A percentile compares a stretch with the other conserved stretches of the same genome.
phyloP scores from a whole-genome alignment of 2,329 filamentous ascomycete genomes.

The Thelonectria discophora region DNA sequence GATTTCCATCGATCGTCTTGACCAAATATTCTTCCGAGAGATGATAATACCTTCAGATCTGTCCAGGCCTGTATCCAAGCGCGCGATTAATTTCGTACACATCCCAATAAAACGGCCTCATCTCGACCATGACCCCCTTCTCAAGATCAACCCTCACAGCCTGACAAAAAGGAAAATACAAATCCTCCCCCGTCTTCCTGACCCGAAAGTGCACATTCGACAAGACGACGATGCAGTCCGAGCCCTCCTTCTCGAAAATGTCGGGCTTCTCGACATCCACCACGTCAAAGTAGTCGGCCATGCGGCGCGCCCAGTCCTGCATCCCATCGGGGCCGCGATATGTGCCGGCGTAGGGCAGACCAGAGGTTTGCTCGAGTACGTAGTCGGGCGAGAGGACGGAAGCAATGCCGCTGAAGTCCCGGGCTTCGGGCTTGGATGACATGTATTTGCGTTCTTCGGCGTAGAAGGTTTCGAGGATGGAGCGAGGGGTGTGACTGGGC shows the following conservation, averaged over 20 bases:
- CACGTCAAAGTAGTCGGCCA: constrained; percentile 41
- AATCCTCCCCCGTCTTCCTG: constrained; percentile 43
- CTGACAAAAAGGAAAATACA: constrained; percentile 44
- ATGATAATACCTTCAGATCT: too few species aligned
- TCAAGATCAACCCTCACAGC: constrained; percentile 45
- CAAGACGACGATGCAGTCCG: constrained; percentile 41
- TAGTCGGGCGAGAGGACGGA: constrained; percentile 39
- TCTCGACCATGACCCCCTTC: constrained; percentile 43
- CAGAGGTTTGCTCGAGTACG: constrained; percentile 44
- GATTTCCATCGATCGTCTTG: too few species aligned
- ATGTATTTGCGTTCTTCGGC: constrained; percentile 48
- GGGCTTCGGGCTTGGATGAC: constrained; percentile 39
- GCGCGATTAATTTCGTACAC: constrained; percentile 39
- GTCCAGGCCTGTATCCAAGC: constrained; percentile 30
- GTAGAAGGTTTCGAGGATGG: constrained; percentile 47
- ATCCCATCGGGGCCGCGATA: constrained; percentile 45
- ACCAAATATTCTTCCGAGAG: too few species aligned
- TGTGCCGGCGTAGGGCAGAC: constrained; percentile 46
- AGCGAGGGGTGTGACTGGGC: constrained; percentile 34
- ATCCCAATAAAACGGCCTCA: constrained; percentile 50
- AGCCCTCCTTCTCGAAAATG: constrained; percentile 44
- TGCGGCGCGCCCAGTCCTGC: constrained; percentile 43
- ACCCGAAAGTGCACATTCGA: constrained; percentile 42
- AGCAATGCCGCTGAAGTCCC: constrained; percentile 46
- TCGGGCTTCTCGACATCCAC: constrained; percentile 45